A percentile compares a stretch with the other conserved stretches of the same genome.
Evolutionary conservation across 495 filamentous ascomycete species (phyloP).

Genomic region (Aspergillus asperescens): DNA sequence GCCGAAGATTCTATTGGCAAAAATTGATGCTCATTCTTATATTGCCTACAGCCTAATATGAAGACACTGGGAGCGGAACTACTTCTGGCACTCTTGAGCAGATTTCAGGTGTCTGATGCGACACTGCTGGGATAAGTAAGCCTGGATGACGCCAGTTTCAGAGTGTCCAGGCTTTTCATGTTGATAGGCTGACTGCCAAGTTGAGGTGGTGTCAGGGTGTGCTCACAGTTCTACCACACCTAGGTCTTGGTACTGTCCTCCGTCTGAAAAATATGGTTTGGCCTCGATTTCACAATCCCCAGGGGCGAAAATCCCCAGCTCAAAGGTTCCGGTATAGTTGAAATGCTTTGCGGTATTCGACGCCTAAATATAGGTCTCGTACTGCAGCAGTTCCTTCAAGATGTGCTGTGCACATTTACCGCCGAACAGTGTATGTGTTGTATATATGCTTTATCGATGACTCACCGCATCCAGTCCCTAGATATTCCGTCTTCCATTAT

Average conservation of each 20-base stretch:
- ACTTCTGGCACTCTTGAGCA: constrained; percentile 20
- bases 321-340: no score
- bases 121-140: no score
- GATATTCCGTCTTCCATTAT: background rate
- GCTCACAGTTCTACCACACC: constrained; percentile 11
- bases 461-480: no score
- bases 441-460: no score
- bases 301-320: constrained; percentile 9
- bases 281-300: constrained; percentile 18
- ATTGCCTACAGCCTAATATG: constrained; percentile 18
- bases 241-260: constrained; percentile 21
- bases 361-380: no score
- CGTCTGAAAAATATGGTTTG: constrained; percentile 25
- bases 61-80: constrained; percentile 22
- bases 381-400: no score
- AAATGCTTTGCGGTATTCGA: no score
- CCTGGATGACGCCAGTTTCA: no score
- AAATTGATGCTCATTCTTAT: constrained; percentile 20
- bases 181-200: constrained; percentile 15
- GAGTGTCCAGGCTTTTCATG: constrained; percentile 20
- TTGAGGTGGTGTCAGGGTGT: constrained; percentile 21
- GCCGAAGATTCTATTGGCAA: constrained; percentile 20
- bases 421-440: no score
- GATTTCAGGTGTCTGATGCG: no score
- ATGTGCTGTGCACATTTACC: no score